Evolutionary conservation across 2,329 filamentous ascomycete genomes (phyloP), one percentile per base, ranked within the genome.

Genomic region (Penicillium sp.): DNA sequence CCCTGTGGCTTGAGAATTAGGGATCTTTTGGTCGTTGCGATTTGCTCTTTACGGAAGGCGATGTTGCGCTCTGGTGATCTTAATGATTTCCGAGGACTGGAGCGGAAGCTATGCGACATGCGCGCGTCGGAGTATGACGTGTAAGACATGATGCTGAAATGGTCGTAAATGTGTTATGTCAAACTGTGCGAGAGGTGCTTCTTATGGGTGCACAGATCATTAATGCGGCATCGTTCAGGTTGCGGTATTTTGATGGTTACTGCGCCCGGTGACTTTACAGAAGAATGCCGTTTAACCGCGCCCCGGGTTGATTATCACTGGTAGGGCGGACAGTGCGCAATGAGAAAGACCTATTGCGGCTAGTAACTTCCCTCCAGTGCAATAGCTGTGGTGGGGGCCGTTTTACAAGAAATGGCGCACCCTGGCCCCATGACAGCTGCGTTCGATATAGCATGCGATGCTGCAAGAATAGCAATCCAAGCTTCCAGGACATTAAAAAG

Each of bases 21-120:
- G 9, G 43, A 46, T 14, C 55, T 52, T 35, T 60, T 63, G 11
- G 50, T 22, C 31, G 48, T 27, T 0, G 53, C 51, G 28, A 63
- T 60, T 22, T 58, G 55, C 22, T 63, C 58, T 14, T 44, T 52
- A 6, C 62, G 60, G 20, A 64, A 50, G 27, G 60, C 60, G 46
- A 64, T 45, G 6, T 58, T 51, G 14, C 56, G 60, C 13, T 57
- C 40, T 18, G 62, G 62, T 5, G 60, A 47, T 22, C 53, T 54
- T 25, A 63, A 48, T 10, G 50, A 38, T 22, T 55, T 54, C 41
- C 62, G 61, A 2, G 54, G 53, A 24, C 50, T 53, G 24, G 48
- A 40, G 28, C 44, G 50, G 9, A 44, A 54, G 14, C 48, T 16
- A 6, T 46, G 56, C 10, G 57, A 53, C 41, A 63, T 48, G 16